Base-by-base conservation (phyloP, 2,329 filamentous ascomycete genomes). In the Sphaerulina musiva region DNA sequence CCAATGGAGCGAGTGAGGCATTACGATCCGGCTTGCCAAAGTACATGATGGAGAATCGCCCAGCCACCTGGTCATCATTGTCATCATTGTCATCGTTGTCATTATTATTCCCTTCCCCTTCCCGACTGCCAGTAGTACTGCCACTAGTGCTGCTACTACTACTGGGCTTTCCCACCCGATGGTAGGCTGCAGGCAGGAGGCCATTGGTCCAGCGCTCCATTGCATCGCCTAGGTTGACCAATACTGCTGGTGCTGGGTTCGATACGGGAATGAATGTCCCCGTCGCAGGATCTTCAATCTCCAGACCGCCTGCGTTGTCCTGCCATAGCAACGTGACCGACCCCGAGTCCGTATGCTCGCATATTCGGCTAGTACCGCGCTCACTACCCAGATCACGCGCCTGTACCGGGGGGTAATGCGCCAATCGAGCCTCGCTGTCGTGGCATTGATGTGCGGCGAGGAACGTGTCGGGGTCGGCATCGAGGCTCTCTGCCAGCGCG, bases 131-230 rank as follows among this genome's bases (percentile, higher is more conserved):
- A n/a, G n/a, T n/a, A n/a, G n/a, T n/a, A n/a, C n/a, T n/a, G n/a
- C n/a, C n/a, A n/a, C n/a, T n/a, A n/a, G n/a, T n/a, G n/a, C n/a
- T n/a, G n/a, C n/a, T n/a, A n/a, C n/a, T n/a, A n/a, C n/a, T n/a
- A n/a, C n/a, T n/a, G n/a, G 49, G 54, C 48, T 42, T 39, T 3
- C 47, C 42, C 29, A 59, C 57, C 6, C 52, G 57, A 46, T 59
- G 57, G 38, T 52, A 49, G 5, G 51, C 51, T 14, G 51, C 54
- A 6, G 48, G 48, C 9, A 59, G 34, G 4, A 45, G 36, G 29
- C 54, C 54, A 44, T 57, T 57, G 51, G 40, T 57, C 57, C 57
- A 59, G 4, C 48, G 42, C 29, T 54, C 51, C 51, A 59, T 52
- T 10, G 54, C 48, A 36, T 59, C 57, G 17, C 57, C 54, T 10